Evolutionary conservation across 1,139 yeast genomes (phyloP), one percentile per base, ranked within the genome.

Genomic region (Debaryomyces sp.): DNA sequence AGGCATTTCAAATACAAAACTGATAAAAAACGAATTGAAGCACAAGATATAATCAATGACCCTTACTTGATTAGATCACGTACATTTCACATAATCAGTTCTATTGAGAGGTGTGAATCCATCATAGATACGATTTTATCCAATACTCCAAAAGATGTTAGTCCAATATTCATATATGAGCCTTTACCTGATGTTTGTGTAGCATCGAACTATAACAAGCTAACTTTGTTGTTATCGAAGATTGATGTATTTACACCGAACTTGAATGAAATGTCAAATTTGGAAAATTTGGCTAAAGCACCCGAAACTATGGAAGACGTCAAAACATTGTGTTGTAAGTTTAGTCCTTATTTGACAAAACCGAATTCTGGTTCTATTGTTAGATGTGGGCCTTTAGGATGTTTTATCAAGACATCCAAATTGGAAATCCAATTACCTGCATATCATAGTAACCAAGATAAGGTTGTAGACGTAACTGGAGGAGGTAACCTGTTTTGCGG

Each of bases 401-500:
- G 90, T 55, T 71, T 74, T 29, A 59, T 64, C 10, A 55, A 56
- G 5, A 54, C 66, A 3, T 32, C 46, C 1, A 39, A 47, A 18
- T 50, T 47, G 5, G 33, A 43, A 5, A 51, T 58, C 10, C 74
- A 84, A 80, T 76, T 83, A 27, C 94, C 95, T 0, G 91, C 97
- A 0, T 92, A 86, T 62, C 96, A 89, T 61, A 67, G 65, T 41
- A 71, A 65, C 50, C 79, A 73, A 51, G 54, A 58, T 2, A 66
- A 68, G 30, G 94, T 91, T 1, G 69, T 83, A 2, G 98, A 92
- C 63, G 96, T 96, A 0, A 92, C 97, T 0, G 98, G 98, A 0
- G 97, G 96, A 3, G 98, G 98, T 0, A 92, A 92, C 62, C 77
- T 95, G 0, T 91, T 87, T 64, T 81, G 94, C 50, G 97, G 97